Base-by-base conservation (phyloP, 2,329 filamentous ascomycete species). In the Arthroderma sp. region DNA sequence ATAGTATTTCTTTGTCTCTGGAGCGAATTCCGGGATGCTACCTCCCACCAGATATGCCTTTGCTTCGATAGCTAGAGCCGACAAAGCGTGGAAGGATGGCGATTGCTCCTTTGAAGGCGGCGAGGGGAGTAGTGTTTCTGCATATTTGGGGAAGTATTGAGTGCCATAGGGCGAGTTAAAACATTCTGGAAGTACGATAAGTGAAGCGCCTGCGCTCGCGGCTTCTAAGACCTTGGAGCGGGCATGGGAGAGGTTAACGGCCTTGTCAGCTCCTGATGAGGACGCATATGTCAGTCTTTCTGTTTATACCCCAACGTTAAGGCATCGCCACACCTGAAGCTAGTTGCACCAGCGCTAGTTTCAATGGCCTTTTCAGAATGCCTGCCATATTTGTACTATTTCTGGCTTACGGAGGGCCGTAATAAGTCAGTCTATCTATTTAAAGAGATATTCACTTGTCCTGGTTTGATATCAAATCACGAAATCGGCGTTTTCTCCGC, bases 161-260 rank as follows among this genome's bases (percentile, higher is more conserved):
- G 80, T 87, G 53, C 91, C 91, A 66, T 98, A 98, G 6, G 91
- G 91, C 36, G 85, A 93, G 71, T 98, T 98, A 78, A 98, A 98
- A 73, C 91, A 98, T 70, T 98, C 91, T 32, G 91, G 91, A 11
- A 98, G 77, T 31, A 96, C 86, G 52, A 96, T 81, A 48, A 98
- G 79, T 46, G 83, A 79, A 48, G 89, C 86, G 53, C 89, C 89
- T 3, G 69, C 69, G 28, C 70, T 64, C 27, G 86, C 82, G 4
- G 91, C 89, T 62, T 86, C 80, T 50, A 86, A 75, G 47, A 96
- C 87, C 61, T 91, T 88, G 37, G 74, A 72, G 46, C 84, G 82
- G 8, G 91, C 89, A 61, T 82, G 82, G 22, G 73, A 61, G 51
- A 98, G 85, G 67, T 98, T 98, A 53, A 75, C 74, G 7, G 79